These are phyloP conservation scores for Priceomyces medius DNA, from an alignment of 805 yeast species.

Conservation along the genomic window DNA sequence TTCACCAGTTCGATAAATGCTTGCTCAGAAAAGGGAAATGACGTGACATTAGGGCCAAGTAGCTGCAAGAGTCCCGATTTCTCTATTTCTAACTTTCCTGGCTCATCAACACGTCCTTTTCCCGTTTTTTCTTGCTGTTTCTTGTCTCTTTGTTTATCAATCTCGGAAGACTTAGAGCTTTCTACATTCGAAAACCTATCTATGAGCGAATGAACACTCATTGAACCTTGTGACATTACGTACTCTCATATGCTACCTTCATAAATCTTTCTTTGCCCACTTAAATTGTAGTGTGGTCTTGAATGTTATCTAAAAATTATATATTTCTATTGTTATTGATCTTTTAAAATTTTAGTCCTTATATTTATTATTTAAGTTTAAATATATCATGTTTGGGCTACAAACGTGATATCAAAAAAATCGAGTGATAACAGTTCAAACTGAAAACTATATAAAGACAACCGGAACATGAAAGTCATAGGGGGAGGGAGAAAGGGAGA, in stretches of 20 bases:
- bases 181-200: constrained; percentile 22
- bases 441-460: too few relatives aligned
- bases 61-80: constrained; percentile 29
- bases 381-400: constrained; percentile 1
- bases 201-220: constrained; percentile 43
- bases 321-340: not conserved
- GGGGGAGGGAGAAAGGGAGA: too few relatives aligned
- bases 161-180: constrained; percentile 6
- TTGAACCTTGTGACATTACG: constrained; percentile 21
- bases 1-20: constrained; percentile 59
- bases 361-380: constrained; percentile 1
- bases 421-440: too few relatives aligned
- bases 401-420: not conserved
- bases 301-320: not conserved
- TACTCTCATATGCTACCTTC: not conserved
- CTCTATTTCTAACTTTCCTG: constrained; percentile 4
- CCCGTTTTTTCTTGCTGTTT: not conserved
- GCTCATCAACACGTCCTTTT: not conserved
- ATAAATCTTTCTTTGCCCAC: not conserved
- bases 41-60: constrained; percentile 52
- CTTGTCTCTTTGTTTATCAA: constrained; percentile 7
- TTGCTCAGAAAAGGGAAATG: constrained; percentile 58
- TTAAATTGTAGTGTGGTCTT: not conserved
- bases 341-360: constrained; percentile 3
- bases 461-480: too few relatives aligned